Base-by-base conservation (phyloP, 441 rosid species). In the Pelargonium australe region DNA sequence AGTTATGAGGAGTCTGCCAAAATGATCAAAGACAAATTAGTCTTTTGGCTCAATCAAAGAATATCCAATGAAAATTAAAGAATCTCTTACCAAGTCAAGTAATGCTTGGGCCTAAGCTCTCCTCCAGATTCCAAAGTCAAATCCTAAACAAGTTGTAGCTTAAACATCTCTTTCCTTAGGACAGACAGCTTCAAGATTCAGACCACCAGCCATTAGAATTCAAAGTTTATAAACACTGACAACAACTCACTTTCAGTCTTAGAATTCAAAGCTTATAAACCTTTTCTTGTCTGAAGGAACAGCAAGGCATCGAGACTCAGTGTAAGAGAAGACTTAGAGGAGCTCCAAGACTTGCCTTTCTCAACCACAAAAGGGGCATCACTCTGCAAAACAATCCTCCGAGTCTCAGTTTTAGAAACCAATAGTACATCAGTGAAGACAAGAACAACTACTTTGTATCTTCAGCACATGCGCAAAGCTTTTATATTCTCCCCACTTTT, bases 221-320 rank as follows among this genome's bases (percentile, higher is more conserved):
- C 60, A 66, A 37, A 37, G 53, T 28, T 25, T n/a, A n/a, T 47
- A 37, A 44, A 14, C 9, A 9, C 68, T 19, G 63, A 70, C 76
- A 62, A 62, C 64, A 8, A 43, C 45, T 11, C 67, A 4, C 61
- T 70, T 37, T 64, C 66, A 58, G 9, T 2, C 67, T 61, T 66
- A 45, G 63, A 80, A 75, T 69, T 37, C 25, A 13, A 45, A 19
- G 4, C 12, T 5, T 44, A 66, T 57, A 8, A 14, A 10, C 37
- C 28, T 28, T 70, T 63, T 20, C 16, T 12, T 16, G 8, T 28
- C 17, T 11, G 31, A 28, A 17, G 58, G 34, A 3, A 19, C 49
- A 2, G 34, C 23, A 16, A 13, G 60, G 25, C 63, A 43, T 12
- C 72, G 79, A 28, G 84, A 78, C 79, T 77, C 70, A 80, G 79